Base-by-base conservation (phyloP, 78 protist genomes). In the Dictyostelium discoideum region DNA sequence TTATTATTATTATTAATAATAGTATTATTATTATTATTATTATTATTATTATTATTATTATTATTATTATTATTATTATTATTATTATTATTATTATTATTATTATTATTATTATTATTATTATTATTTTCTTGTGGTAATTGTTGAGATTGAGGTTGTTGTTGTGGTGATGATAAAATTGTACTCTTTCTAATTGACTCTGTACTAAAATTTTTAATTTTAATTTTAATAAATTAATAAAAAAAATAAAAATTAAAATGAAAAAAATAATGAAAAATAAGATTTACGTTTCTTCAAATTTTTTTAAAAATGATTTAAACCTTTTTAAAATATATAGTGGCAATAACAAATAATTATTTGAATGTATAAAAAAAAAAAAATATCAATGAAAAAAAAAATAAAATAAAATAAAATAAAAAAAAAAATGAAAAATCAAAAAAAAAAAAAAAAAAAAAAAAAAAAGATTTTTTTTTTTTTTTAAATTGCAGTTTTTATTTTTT, bases 271-370 rank as follows among this genome's bases (percentile, higher is more conserved):
- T 24, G 5, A 16, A 37, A 37, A 16, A 18, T 18, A 16, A 77
- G 3, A 85, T 80, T 63, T 72, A 85, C 92, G 92, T 74, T 37
- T 87, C 93, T 63, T 87, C 93, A 78, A 87, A 40, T 26, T 87
- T 87, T 81, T 87, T 87, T 40, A 87, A 81, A 78, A 87, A 87
- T 32, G 86, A 78, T 78, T 78, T 87, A 78, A 87, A 87, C 93
- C 78, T 87, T 74, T 74, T 74, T 60, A 73, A 73, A 73, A 73
- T 2, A 73, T 24, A 73, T 10, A 73, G 32, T 24, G 2, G 0
- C 10, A 72, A 24, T 42, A 67, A 67, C 13, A 24, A 73, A 73
- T 24, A 32, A 2, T 24, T n/a, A 29, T 73, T 73, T 0, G 0
- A 13, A 73, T 32, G 13, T 5, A n/a, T n/a, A n/a, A 29, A 73